phyloP scores from a whole-genome alignment of 768 basidiomycete genomes.

The Trametes meyenii region DNA sequence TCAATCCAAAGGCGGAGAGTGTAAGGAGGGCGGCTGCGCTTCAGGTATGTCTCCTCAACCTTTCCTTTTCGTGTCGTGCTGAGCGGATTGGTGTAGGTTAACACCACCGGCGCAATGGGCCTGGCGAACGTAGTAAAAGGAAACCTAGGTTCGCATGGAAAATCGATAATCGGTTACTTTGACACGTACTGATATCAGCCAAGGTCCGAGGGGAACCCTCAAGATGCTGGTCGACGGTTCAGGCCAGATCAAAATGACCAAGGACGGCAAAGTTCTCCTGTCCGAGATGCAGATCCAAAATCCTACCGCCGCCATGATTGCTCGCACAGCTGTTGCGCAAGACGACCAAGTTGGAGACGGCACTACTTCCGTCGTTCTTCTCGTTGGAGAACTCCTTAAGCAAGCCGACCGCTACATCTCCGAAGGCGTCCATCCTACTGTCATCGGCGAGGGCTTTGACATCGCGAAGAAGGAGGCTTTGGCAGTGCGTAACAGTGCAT shows the following conservation, averaged over 20 bases:
- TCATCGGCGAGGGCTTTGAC: constrained; percentile 95
- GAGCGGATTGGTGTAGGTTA: constrained; percentile 57
- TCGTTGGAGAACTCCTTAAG: constrained; percentile 94
- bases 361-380: constrained; percentile 93
- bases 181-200: neutral
- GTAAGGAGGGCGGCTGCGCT: constrained; percentile 87
- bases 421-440: constrained; percentile 97
- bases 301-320: constrained; percentile 99
- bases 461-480: constrained; percentile 96
- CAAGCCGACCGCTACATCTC: constrained; percentile 98
- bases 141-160: constrained; percentile 75
- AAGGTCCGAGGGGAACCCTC: constrained; percentile 94
- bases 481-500: constrained; percentile 53
- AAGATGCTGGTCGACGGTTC: constrained; percentile 99
- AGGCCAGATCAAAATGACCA: constrained; percentile 99
- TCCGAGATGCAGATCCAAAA: constrained; percentile 99
- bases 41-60: constrained; percentile 57
- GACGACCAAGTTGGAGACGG: constrained; percentile 99
- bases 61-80: neutral
- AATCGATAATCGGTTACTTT: constrained; percentile 2
- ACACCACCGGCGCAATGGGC: constrained; percentile 93
- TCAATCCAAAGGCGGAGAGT: constrained; percentile 96
- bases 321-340: constrained; percentile 96
- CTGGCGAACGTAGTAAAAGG: constrained; percentile 96
- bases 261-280: constrained; percentile 97